Conservation (phyloP, 352 stramenopile species). For the Globisporangium cederbergense region DNA sequence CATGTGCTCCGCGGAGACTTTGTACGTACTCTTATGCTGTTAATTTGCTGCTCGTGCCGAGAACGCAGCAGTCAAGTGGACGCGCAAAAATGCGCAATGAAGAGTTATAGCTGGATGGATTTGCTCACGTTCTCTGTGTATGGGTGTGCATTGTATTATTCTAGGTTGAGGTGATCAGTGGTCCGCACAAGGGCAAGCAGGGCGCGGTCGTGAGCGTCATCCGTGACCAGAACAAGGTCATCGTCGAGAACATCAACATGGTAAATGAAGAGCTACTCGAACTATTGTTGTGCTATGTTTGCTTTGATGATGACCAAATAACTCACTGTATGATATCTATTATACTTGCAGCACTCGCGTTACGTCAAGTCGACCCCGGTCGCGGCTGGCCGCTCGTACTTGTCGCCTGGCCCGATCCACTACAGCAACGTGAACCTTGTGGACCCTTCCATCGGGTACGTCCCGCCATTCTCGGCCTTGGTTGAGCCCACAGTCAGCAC, state of each 20-base stretch:
- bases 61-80: neutral
- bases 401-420: conserved; percentile 79
- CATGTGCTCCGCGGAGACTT: conserved; percentile 77
- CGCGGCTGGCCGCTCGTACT: conserved; percentile 65
- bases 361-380: conserved; percentile 81
- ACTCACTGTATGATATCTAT: neutral
- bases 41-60: neutral
- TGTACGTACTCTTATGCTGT: conserved; percentile 24
- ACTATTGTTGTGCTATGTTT: neutral
- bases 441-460: conserved; percentile 67
- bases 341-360: conserved; percentile 45
- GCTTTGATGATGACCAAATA: neutral
- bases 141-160: neutral
- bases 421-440: conserved; percentile 88
- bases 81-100: neutral
- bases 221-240: conserved; percentile 71
- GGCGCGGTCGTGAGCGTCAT: conserved; percentile 70
- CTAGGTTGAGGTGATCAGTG: conserved; percentile 80
- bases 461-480: neutral
- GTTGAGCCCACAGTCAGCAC: neutral
- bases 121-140: neutral
- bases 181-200: conserved; percentile 82
- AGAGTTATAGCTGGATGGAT: neutral
- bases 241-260: conserved; percentile 89
- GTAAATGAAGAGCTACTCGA: conserved; percentile 23